Base-by-base conservation (phyloP, 257 asterid genomes). In the Solanum chaucha region DNA sequence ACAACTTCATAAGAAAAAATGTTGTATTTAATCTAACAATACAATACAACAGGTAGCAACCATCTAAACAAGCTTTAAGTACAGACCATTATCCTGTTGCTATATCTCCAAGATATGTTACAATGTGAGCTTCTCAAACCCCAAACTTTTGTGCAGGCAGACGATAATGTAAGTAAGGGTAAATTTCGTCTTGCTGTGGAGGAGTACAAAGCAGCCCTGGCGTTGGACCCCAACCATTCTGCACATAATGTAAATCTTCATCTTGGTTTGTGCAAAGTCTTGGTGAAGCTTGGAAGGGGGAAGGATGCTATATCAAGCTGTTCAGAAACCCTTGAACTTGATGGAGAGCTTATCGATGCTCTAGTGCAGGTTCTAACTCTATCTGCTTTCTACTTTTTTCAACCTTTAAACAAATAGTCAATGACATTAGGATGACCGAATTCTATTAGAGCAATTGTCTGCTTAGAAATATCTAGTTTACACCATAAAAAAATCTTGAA, bases 201-300 rank as follows among this genome's bases (percentile, higher is more conserved):
- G 92, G 98, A 96, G 74, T 96, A 93, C 87, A 64, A 83, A 91
- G 94, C 94, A 61, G 98, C 99, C 68, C 93, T 96, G 85, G 92
- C 94, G 8, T 73, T 96, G 93, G 99, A 96, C 84, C 98, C 98
- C 71, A 87, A 92, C 89, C 99, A 96, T 92, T 84, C 94, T 77
- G 96, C 96, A 80, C 93, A 93, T 68, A 96, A 95, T 88, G 88
- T 95, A 64, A 91, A 96, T 88, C 97, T 94, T 88, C 98, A 95
- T 88, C 97, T 96, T 88, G 98, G 97, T 87, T 89, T 95, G 80
- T 96, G 99, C 89, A 95, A 93, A 89, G 96, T 96, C 89, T 89
- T 90, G 74, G 99, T 96, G 90, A 94, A 94, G 89, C 99, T 96
- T 89, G 98, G 97, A 74, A 92, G 98, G 91, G 99, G 98, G 82